Conservation (phyloP, 139 green algal genomes). For the Tetradesmus obliquus region DNA sequence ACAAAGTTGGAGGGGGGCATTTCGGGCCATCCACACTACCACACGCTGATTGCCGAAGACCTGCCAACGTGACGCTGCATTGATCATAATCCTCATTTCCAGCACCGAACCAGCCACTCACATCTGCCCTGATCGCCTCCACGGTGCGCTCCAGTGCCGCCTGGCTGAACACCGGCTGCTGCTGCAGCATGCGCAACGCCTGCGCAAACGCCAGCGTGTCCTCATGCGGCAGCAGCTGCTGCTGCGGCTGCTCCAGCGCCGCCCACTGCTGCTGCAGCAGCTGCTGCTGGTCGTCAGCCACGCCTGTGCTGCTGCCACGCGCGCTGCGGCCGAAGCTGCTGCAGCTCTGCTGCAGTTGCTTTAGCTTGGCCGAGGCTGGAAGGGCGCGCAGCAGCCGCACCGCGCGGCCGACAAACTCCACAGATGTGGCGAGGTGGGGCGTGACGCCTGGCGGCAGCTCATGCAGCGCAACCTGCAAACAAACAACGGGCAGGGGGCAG, state of each 20-base stretch:
- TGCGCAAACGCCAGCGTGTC: slow-evolving; percentile 61
- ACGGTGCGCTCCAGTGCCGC: slow-evolving; percentile 72
- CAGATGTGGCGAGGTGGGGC: slow-evolving; percentile 63
- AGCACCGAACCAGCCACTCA: slow-evolving; percentile 29
- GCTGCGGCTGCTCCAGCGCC: neutral
- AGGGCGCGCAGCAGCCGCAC: slow-evolving; percentile 82
- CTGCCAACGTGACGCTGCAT: too few relatives aligned
- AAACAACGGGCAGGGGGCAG: neutral
- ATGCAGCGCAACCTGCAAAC: slow-evolving; percentile 57
- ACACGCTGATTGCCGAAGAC: too few relatives aligned
- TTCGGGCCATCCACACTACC: too few relatives aligned
- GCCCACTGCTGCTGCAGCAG: neutral
- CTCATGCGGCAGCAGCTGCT: slow-evolving; percentile 58
- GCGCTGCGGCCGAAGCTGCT: slow-evolving; percentile 24
- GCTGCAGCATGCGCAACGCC: slow-evolving; percentile 63
- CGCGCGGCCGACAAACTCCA: slow-evolving; percentile 88
- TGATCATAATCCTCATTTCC: too few relatives aligned
- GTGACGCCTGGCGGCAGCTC: slow-evolving; percentile 71
- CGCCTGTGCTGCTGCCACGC: slow-evolving; percentile 21
- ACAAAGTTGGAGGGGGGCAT: too few relatives aligned
- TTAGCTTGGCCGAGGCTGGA: slow-evolving; percentile 44
- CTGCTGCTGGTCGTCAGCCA: neutral
- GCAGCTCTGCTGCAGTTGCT: slow-evolving; percentile 58
- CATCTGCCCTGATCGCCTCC: slow-evolving; percentile 70
- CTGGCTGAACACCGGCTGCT: slow-evolving; percentile 58